Evolutionary conservation across 331 rosid species (phyloP), one percentile per base, ranked within the genome.

Genomic region (Arachis monticola): DNA sequence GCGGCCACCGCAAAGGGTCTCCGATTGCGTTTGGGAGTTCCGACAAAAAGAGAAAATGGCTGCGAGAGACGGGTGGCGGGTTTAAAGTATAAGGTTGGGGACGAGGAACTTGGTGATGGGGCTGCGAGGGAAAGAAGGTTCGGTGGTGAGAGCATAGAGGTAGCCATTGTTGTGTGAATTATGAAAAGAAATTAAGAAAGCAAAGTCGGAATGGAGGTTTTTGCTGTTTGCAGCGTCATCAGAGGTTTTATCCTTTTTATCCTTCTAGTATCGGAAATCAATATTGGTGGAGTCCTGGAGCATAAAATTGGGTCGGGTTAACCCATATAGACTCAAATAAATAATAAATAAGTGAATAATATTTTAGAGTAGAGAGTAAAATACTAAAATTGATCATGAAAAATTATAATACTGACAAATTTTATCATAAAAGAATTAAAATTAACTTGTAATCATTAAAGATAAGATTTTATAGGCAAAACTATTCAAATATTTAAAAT

Each of bases 1-100:
- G 89, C 90, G 0, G 94, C 96, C 0, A 87, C 93, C 9, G 93
- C 86, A 32, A 80, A 86, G 69, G 79, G 83, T 59, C 73, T 81
- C 12, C 56, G 76, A 17, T 12, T 42, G 64, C 10, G 69, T 70
- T 81, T 63, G 22, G 22, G 22, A 17, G 22, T 17, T 17, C 22
- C 22, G 22, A 17, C 22, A 17, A 17, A 17, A 17, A 17, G 22
- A 14, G 85, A 84, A 17, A 35, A 35, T 35, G 40, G 40, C 3
- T 35, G 40, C 40, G 40, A 35, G 40, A 35, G 4, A 35, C 4
- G 3, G 3, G 40, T 35, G 58, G 68, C 64, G 57, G 74, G 77
- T 41, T 74, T 90, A 9, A 72, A 55, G 14, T 71, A 73, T 4
- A 51, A 48, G 69, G 79, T 64, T 79, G 86, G 65, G 13, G 85